These are phyloP conservation scores for Mycoemilia scoparia DNA, from an alignment of 192 early-diverging fungal species.

Conservation along the genomic window DNA sequence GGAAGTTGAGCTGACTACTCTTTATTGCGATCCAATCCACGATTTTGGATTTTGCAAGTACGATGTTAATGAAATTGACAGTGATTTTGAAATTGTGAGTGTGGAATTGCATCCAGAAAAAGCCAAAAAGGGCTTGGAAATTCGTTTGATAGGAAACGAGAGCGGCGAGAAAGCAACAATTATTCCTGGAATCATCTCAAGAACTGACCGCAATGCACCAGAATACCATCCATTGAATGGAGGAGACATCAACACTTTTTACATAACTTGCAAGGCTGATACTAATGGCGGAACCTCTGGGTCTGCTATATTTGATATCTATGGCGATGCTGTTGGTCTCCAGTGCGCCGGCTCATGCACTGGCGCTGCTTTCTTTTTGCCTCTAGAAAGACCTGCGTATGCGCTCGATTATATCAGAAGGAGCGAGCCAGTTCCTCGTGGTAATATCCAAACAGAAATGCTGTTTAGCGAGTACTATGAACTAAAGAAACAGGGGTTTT, in stretches of 20 bases:
- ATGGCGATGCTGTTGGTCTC: conserved; percentile 58
- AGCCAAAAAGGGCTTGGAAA: conserved; percentile 55
- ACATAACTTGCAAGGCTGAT: conserved; percentile 53
- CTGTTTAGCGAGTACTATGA: conserved; percentile 53
- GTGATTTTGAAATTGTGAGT: too few species aligned
- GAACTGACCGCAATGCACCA: conserved; percentile 54
- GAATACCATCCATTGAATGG: conserved; percentile 48
- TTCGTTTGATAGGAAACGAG: conserved; percentile 63
- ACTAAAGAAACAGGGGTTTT: conserved; percentile 47
- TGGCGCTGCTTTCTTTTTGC: conserved; percentile 53
- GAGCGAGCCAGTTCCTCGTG: conserved; percentile 42
- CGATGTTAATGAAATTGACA: conserved; percentile 49
- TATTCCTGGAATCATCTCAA: conserved; percentile 50
- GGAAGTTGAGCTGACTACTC: conserved; percentile 46
- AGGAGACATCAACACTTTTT: conserved; percentile 72
- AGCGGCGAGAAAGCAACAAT: conserved; percentile 67
- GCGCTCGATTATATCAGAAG: conserved; percentile 38
- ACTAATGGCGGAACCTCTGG: conserved; percentile 63
- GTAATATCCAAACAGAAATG: conserved; percentile 56
- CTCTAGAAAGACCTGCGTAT: conserved; percentile 51
- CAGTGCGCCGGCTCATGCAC: conserved; percentile 48
- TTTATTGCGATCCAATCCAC: conserved; percentile 68
- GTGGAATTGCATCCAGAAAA: conserved; percentile 42
- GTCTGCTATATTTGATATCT: conserved; percentile 57
- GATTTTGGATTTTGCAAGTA: conserved; percentile 72